Evolutionary conservation across 306 rosid species (phyloP), one percentile per base, ranked within the genome.

Genomic region (Lathyrus aphaca): DNA sequence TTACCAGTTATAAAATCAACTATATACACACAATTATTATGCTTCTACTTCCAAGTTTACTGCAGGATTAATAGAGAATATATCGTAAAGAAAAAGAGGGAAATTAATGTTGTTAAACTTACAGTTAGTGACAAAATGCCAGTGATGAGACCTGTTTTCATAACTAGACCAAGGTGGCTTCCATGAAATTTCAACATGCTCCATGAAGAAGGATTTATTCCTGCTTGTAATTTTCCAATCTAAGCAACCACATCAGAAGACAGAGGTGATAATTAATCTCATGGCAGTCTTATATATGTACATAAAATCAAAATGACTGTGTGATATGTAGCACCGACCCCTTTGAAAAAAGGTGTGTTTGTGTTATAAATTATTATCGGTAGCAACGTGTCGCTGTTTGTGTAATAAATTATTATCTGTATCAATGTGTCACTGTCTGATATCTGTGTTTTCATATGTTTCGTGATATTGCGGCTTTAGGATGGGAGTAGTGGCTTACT

Each of bases 61-160:
- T 18, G 9, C 44, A 15, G 10, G 23, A 45, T 2, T 35, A 4
- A 21, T n/a, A 3, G 25, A 38, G 32, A 39, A 3, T 10, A 15
- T 46, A 46, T 45, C 1, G 51, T 5, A 37, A 15, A n/a, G n/a
- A n/a, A 23, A 42, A 25, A 44, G 23, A 21, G 23, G 13, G 61
- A 40, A 18, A 45, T 3, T 1, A 37, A 27, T 13, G 32, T 62
- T 30, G 66, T 35, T 8, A 58, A 68, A 66, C 92, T 62, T 73
- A 91, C 99, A 14, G 99, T 94, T 76, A 94, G 99, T 51, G 99
- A 87, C 78, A 94, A 82, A 72, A 94, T 86, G 86, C 97, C 99
- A 13, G 97, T 94, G 69, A 87, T 82, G 42, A 94, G 64, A 3
- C 99, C 99, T 29, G 97, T 82, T 81, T 91, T 94, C 43, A 94